Evolutionary conservation across 257 asterid genomes (phyloP).

Genomic region (Solanum dulcamara): DNA sequence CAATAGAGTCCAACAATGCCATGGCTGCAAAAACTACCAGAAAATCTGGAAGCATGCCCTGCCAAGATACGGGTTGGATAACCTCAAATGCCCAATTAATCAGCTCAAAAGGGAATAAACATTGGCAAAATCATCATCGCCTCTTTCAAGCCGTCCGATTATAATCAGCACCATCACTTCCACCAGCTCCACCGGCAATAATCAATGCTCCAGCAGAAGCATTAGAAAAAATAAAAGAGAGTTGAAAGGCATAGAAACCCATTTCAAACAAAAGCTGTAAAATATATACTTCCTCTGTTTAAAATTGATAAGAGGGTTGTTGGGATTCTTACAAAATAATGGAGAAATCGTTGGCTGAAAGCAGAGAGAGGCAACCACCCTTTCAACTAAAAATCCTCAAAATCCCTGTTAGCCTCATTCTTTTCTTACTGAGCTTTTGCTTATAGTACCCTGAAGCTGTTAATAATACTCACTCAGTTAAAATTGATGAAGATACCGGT

Average conservation of each 20-base stretch:
- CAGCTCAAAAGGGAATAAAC: neutral
- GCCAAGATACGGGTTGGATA: no score
- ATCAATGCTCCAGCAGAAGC: neutral
- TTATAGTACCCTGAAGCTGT: neutral
- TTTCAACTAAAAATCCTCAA: constrained; percentile 9
- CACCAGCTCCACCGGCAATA: neutral
- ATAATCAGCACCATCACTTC: neutral
- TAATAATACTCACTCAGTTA: neutral
- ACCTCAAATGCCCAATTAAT: no score
- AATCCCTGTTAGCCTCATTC: neutral
- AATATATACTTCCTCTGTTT: neutral
- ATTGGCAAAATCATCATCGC: neutral
- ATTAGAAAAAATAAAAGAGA: neutral
- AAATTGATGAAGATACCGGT: neutral
- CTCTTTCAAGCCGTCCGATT: neutral
- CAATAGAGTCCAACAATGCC: no score
- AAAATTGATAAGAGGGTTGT: neutral
- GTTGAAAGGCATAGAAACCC: neutral
- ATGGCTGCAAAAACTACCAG: no score
- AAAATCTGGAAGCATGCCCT: no score
- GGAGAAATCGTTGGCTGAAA: constrained; percentile 12
- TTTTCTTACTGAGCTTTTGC: neutral
- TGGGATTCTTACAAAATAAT: neutral
- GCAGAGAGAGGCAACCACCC: constrained; percentile 55
- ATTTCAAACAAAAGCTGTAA: neutral